Percentiles rank a stretch among this genome's conserved stretches.
These are phyloP conservation scores for Polyporus tsugae DNA, from an alignment of 1,284 basidiomycete genomes.

Conservation along the genomic window DNA sequence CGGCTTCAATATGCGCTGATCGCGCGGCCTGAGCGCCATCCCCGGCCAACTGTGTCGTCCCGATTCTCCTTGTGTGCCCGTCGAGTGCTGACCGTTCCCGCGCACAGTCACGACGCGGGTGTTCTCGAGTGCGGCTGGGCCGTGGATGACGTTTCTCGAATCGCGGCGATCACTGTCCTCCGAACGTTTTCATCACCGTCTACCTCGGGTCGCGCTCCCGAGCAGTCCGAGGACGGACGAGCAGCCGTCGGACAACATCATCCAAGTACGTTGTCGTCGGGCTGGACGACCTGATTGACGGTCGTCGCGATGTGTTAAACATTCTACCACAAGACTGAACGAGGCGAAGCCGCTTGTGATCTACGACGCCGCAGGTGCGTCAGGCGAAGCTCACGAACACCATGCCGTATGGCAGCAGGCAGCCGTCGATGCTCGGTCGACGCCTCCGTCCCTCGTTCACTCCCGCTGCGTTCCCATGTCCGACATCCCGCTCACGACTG, in stretches of 20 bases:
- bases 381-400: slow-evolving; percentile 53
- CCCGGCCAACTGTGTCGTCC: slow-evolving; percentile 75
- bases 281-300: slow-evolving; percentile 78
- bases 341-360: slow-evolving; percentile 79
- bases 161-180: slow-evolving; percentile 80
- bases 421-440: slow-evolving; percentile 38
- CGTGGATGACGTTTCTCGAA: slow-evolving; percentile 71
- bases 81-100: neutral
- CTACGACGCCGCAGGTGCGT: slow-evolving; percentile 62
- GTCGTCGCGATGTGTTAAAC: slow-evolving; percentile 85
- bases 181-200: slow-evolving; percentile 78
- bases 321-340: slow-evolving; percentile 80
- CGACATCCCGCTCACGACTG: slow-evolving; percentile 51
- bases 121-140: slow-evolving; percentile 82
- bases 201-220: slow-evolving; percentile 70
- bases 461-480: slow-evolving; percentile 48
- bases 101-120: slow-evolving; percentile 70
- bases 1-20: slow-evolving; percentile 82
- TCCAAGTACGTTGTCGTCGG: slow-evolving; percentile 71
- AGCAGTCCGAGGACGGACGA: slow-evolving; percentile 47
- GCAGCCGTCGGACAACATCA: slow-evolving; percentile 58
- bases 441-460: slow-evolving; percentile 45
- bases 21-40: slow-evolving; percentile 80
- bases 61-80: neutral
- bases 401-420: slow-evolving; percentile 42